Conservation (phyloP, 2,329 filamentous ascomycete species). For the Botryosphaeria dothidea region DNA sequence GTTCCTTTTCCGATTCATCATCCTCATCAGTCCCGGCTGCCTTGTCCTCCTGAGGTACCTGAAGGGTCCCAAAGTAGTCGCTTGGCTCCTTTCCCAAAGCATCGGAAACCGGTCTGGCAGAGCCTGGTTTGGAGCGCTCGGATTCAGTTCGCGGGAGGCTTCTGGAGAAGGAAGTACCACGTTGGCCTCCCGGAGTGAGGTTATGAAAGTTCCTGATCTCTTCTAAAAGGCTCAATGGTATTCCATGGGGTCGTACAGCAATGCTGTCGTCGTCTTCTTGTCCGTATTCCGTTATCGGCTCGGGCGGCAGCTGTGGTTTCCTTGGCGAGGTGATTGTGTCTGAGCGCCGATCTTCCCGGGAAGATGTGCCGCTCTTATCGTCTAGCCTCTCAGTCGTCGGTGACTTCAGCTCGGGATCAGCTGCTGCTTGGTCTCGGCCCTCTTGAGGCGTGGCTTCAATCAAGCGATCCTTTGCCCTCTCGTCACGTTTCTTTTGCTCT, state of each 20-base stretch:
- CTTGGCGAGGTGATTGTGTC: conserved; percentile 13
- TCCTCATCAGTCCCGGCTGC: conserved; percentile 43
- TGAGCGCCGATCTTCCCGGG: conserved; percentile 11
- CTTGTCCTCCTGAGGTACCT: conserved; percentile 16
- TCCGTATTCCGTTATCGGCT: neutral
- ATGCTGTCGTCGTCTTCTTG: neutral
- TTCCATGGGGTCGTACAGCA: neutral
- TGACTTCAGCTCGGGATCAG: neutral
- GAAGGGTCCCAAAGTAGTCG: conserved; percentile 16
- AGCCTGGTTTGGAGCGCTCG: conserved; percentile 33
- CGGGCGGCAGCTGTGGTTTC: conserved; percentile 1
- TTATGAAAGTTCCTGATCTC: conserved; percentile 59
- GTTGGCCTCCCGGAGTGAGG: conserved; percentile 48
- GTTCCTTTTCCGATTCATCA: conserved; percentile 74
- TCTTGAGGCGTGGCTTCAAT: neutral
- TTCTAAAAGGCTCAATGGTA: conserved; percentile 55
- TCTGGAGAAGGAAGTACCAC: conserved; percentile 54
- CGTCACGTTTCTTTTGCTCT: conserved; percentile 52
- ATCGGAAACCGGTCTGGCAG: conserved; percentile 24
- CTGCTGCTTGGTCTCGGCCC: neutral
- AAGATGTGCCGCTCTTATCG: neutral
- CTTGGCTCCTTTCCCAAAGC: conserved; percentile 1
- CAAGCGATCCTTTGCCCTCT: conserved; percentile 31
- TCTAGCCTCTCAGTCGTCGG: neutral
- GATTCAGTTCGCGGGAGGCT: conserved; percentile 43